Percentiles rank a stretch among this genome's conserved stretches.
phyloP scores from a whole-genome alignment of 2,329 filamentous ascomycete species.

The Hypoxylon sp. region DNA sequence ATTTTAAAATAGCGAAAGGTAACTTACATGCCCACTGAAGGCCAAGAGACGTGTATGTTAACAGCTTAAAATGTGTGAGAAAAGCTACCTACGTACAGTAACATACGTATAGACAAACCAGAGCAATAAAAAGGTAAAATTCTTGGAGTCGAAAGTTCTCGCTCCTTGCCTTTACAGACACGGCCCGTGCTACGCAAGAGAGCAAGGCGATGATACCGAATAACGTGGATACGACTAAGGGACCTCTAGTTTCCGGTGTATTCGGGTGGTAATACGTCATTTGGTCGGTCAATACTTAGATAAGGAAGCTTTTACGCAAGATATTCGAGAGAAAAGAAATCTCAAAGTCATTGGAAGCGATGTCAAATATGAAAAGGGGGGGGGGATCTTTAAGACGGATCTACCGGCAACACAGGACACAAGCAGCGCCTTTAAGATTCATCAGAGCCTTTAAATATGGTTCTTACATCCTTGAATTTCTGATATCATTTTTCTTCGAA shows the following conservation, averaged over 20 bases:
- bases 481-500: neutral
- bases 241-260: conserved; percentile 13
- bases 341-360: neutral
- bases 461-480: neutral
- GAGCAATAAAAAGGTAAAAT: conserved; percentile 2
- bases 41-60: conserved; percentile 7
- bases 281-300: neutral
- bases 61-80: neutral
- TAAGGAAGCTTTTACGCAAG: neutral
- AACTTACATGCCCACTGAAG: conserved; percentile 11
- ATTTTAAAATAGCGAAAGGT: neutral
- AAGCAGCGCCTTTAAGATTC: neutral
- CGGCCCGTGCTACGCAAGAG: conserved; percentile 4
- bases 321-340: neutral
- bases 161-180: conserved; percentile 5
- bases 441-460: neutral
- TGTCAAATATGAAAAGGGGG: neutral
- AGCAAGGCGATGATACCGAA: conserved; percentile 18
- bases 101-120: neutral
- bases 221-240: conserved; percentile 13
- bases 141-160: conserved; percentile 5
- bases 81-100: neutral
- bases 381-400: neutral
- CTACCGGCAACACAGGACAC: neutral
- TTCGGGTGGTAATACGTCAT: conserved; percentile 7